Evolutionary conservation across 768 basidiomycete genomes (phyloP), one percentile per base, ranked within the genome.

Genomic region (Sporobolomyces roseus): DNA sequence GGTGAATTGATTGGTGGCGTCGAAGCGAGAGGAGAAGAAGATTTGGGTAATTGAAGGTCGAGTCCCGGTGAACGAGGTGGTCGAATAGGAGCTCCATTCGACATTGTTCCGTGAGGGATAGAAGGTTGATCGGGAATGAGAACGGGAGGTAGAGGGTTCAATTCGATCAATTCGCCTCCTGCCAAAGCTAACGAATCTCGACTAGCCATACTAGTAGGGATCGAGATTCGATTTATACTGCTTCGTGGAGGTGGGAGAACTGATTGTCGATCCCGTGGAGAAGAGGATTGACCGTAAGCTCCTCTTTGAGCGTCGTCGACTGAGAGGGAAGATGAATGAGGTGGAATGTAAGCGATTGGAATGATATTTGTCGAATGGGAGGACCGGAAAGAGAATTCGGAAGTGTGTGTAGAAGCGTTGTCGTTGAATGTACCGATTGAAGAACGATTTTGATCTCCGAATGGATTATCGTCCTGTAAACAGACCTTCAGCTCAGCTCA

Each of bases 301-400:
- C 70, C 53, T 0, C 73, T 55, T 29, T 63, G 54, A 1, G 52
- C 65, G 52, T 76, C 75, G 16, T 66, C 71, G 48, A 73, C 58
- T 12, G 73, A 65, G 14, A 70, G 19, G 17, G 71, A 73, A 27
- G 68, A 68, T 5, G 73, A 69, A 54, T 77, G 76, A 3, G 76
- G 73, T 23, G 76, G 76, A 33, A 75, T 75, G 66, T 77, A 77
- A 56, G 76, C 76, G 64, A 77, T 77, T 14, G 76, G 76, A 46
- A 77, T 77, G 50, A 75, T 73, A 62, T 74, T 75, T 36, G 75
- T 76, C 9, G 74, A 74, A 49, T 69, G 74, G 0, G 75, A 76
- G 25, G 75, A 76, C 59, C 75, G 72, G 69, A 76, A 76, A 2
- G 74, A 75, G 65, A 72, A 72, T 32, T 76, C 74, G 16, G 74